Conservation (phyloP, 1,284 basidiomycete species). For the Ustilago esculenta region DNA sequence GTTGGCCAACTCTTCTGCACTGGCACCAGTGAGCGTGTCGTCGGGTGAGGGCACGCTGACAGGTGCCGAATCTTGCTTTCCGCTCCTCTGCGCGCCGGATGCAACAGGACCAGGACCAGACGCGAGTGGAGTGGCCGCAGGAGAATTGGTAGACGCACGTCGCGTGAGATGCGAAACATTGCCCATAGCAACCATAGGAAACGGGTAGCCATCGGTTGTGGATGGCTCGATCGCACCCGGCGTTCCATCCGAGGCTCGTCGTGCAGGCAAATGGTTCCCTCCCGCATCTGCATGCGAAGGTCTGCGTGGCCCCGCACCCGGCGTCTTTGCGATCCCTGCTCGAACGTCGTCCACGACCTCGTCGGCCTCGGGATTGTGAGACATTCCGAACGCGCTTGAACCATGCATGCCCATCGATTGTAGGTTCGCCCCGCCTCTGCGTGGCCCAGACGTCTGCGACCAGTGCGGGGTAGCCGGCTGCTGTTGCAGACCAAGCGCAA, state of each 20-base stretch:
- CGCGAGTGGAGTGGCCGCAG: constrained; percentile 37
- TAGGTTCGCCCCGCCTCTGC: constrained; percentile 7
- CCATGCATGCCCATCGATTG: constrained; percentile 3
- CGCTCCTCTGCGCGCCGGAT: not conserved
- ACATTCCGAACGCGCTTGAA: not conserved
- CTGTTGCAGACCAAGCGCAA: not conserved
- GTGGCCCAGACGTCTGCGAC: constrained; percentile 47
- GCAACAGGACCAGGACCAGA: constrained; percentile 5
- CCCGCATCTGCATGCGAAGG: constrained; percentile 21
- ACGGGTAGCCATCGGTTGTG: constrained; percentile 47
- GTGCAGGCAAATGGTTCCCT: not conserved
- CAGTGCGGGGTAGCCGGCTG: constrained; percentile 57
- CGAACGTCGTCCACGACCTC: constrained; percentile 17
- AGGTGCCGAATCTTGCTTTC: not conserved
- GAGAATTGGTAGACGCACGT: constrained; percentile 47
- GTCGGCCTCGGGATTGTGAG: constrained; percentile 11
- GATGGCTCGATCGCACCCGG: constrained; percentile 20
- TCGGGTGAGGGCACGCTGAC: not conserved
- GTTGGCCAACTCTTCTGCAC: constrained; percentile 50
- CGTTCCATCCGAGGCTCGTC: constrained; percentile 36
- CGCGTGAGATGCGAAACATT: constrained; percentile 28
- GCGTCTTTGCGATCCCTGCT: constrained; percentile 34
- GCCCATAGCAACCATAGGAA: constrained; percentile 39
- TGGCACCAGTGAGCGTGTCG: constrained; percentile 19
- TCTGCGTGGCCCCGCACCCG: constrained; percentile 33